Conservation (phyloP, 1,284 basidiomycete species). For the Cutaneotrichosporon sp. region DNA sequence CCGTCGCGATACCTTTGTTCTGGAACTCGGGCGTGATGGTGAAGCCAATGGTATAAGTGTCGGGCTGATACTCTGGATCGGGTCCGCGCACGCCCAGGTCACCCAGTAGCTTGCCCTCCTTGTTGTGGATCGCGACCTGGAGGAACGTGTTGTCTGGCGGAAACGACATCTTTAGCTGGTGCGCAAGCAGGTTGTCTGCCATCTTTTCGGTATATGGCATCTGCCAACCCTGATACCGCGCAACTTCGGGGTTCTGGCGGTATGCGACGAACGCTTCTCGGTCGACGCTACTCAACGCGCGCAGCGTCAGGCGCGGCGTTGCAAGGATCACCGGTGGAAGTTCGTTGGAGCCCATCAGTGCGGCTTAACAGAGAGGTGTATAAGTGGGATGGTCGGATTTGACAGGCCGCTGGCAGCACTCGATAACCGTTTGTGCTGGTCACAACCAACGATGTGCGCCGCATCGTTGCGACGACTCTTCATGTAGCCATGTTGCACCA, state of each 20-base stretch:
- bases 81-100: neutral
- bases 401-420: too few species aligned
- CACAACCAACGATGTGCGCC: too few species aligned
- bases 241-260: neutral
- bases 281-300: neutral
- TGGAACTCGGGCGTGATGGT: slow-evolving; percentile 1
- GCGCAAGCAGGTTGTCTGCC: neutral
- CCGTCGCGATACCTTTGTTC: neutral
- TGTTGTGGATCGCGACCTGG: slow-evolving; percentile 4
- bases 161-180: neutral
- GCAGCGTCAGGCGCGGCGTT: neutral
- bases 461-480: too few species aligned
- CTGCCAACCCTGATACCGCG: slow-evolving; percentile 5
- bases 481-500: too few species aligned
- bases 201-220: neutral
- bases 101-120: neutral
- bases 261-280: slow-evolving; percentile 6
- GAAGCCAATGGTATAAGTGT: slow-evolving; percentile 2
- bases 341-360: too few species aligned
- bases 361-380: too few species aligned
- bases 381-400: too few species aligned
- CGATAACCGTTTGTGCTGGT: too few species aligned
- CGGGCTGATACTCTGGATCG: neutral
- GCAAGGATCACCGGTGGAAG: neutral
- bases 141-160: neutral